Percentiles rank a stretch among this genome's conserved stretches.
These are phyloP conservation scores for Exophiala lecanii-corni DNA, from an alignment of 2,329 filamentous ascomycete species.

Conservation along the genomic window DNA sequence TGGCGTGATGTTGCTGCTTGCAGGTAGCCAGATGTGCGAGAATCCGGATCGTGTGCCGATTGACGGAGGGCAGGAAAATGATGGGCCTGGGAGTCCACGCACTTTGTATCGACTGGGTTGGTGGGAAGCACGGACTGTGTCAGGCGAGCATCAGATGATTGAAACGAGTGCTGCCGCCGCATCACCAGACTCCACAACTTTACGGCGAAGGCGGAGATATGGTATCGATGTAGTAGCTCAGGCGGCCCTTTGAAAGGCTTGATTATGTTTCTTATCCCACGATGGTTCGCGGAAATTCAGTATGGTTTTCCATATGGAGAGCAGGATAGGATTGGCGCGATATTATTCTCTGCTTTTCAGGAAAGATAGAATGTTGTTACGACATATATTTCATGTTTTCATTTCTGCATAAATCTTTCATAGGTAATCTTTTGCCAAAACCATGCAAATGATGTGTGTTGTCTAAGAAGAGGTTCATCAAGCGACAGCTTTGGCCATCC, in stretches of 20 bases:
- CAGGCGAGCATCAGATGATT: neutral
- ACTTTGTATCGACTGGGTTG: slow-evolving; percentile 8
- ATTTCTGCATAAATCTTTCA: slow-evolving; percentile 1
- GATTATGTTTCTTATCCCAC: too few relatives aligned
- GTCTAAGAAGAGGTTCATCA: too few relatives aligned
- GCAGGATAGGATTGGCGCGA: too few relatives aligned
- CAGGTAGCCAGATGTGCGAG: slow-evolving; percentile 12
- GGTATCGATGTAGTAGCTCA: slow-evolving; percentile 16
- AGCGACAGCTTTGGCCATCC: too few relatives aligned
- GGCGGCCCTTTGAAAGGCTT: neutral
- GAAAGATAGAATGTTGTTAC: too few relatives aligned
- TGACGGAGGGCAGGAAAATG: neutral
- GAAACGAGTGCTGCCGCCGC: neutral
- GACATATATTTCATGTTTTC: slow-evolving; percentile 1
- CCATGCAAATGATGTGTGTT: too few relatives aligned
- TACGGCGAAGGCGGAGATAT: slow-evolving; percentile 3
- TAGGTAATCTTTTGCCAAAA: too few relatives aligned
- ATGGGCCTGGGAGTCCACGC: neutral
- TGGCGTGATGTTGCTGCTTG: slow-evolving; percentile 12
- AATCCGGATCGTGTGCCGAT: too few relatives aligned
- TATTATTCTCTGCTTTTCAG: too few relatives aligned
- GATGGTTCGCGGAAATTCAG: too few relatives aligned
- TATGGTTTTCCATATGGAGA: too few relatives aligned
- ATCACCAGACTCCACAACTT: neutral
- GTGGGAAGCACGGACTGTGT: slow-evolving; percentile 6